Conservation (phyloP, 148 eudicot genomes). For the Camellia lanceoleosa region DNA sequence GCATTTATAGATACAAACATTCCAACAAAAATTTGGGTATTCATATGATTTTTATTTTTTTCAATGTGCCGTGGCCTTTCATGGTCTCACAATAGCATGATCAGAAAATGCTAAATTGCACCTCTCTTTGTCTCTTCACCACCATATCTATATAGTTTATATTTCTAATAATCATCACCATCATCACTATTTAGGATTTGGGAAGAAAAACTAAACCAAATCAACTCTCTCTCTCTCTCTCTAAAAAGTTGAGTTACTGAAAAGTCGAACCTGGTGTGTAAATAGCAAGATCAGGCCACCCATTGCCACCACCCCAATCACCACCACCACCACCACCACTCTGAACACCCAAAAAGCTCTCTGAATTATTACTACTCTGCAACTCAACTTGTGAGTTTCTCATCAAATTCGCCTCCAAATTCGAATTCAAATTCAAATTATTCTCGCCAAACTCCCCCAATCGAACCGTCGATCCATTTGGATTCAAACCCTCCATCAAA, state of each 20-base stretch:
- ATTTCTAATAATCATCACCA: not conserved
- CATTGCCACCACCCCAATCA: constrained; percentile 43
- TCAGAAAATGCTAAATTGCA: not conserved
- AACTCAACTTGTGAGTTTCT: constrained; percentile 12
- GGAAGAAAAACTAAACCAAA: not conserved
- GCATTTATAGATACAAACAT: too few species aligned
- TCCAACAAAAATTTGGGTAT: too few species aligned
- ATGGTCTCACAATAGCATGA: not conserved
- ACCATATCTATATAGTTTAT: not conserved
- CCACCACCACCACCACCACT: constrained; percentile 24
- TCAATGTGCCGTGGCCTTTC: not conserved
- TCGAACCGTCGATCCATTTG: constrained; percentile 23
- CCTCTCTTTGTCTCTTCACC: not conserved
- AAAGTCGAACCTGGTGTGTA: constrained; percentile 59
- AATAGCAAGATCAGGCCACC: constrained; percentile 69
- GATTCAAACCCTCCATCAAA: constrained; percentile 37
- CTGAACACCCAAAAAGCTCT: constrained; percentile 32
- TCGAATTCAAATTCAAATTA: not conserved
- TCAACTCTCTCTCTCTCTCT: not conserved
- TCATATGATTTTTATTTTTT: too few species aligned
- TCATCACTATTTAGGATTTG: too few species aligned
- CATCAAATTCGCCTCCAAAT: constrained; percentile 20
- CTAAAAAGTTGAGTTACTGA: constrained; percentile 22
- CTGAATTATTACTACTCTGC: constrained; percentile 15
- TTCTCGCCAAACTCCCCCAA: constrained; percentile 21